phyloP scores from a whole-genome alignment of 768 basidiomycete species.

The Boletus sensibilis region DNA sequence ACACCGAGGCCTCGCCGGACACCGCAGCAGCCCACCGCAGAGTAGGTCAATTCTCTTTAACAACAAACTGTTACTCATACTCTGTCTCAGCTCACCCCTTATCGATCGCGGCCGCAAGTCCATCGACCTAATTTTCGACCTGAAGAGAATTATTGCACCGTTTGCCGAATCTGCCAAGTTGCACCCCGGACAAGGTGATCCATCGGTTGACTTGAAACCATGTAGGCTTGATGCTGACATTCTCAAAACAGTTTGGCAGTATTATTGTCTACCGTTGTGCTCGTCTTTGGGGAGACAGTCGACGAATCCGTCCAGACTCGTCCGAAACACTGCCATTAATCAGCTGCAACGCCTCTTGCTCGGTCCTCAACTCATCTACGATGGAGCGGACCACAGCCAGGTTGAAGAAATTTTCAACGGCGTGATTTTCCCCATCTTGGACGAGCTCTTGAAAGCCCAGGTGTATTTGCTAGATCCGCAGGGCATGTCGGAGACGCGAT shows the following conservation, averaged over 20 bases:
- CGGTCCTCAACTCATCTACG: constrained; percentile 65
- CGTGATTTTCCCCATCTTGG: constrained; percentile 87
- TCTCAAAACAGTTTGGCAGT: constrained; percentile 63
- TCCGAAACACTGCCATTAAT: constrained; percentile 76
- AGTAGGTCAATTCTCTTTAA: constrained; percentile 39
- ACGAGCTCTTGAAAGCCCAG: constrained; percentile 86
- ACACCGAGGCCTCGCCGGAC: constrained; percentile 51
- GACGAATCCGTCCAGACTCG: constrained; percentile 76
- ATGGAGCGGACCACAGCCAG: constrained; percentile 56
- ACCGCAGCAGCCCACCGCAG: constrained; percentile 49
- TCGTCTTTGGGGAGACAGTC: constrained; percentile 77
- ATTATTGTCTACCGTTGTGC: constrained; percentile 72
- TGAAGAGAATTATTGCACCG: constrained; percentile 63
- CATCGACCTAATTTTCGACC: constrained; percentile 72
- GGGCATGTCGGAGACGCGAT: constrained; percentile 88
- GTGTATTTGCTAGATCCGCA: constrained; percentile 74
- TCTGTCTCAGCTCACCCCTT: constrained; percentile 56
- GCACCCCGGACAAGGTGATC: constrained; percentile 33
- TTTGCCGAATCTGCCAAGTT: constrained; percentile 53
- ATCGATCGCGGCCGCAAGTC: constrained; percentile 82
- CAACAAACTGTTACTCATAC: not conserved
- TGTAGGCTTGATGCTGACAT: constrained; percentile 3
- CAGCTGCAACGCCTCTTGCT: constrained; percentile 84
- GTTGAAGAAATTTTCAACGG: constrained; percentile 85
- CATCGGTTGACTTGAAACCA: not conserved